Evolutionary conservation across 495 filamentous ascomycete species (phyloP).

Genomic region (Cudoniella acicularis): DNA sequence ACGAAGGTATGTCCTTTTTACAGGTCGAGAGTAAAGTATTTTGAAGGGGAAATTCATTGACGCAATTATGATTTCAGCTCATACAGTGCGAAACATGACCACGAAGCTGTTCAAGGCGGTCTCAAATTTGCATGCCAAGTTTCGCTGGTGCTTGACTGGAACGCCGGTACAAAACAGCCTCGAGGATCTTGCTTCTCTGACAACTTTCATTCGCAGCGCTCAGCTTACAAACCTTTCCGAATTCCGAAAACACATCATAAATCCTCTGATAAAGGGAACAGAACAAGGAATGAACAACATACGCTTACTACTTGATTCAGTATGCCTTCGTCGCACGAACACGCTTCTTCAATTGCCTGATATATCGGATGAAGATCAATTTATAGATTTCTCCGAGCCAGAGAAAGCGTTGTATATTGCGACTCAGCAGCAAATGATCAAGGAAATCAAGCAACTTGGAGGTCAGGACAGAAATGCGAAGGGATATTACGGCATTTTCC

Average conservation of each 20-base stretch:
- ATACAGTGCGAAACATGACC: constrained; percentile 73
- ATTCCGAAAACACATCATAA: constrained; percentile 31
- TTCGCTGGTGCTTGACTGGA: constrained; percentile 79
- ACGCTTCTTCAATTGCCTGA: constrained; percentile 38
- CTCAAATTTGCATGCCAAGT: constrained; percentile 58
- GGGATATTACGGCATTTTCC: constrained; percentile 34
- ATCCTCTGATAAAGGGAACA: constrained; percentile 20
- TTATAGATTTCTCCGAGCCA: constrained; percentile 2
- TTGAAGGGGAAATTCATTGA: not conserved
- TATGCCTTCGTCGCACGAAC: constrained; percentile 36
- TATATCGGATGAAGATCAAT: not conserved
- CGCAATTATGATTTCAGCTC: constrained; percentile 32
- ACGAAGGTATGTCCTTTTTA: constrained; percentile 55
- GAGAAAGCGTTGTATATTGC: constrained; percentile 7
- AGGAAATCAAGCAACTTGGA: not conserved
- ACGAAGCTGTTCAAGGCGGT: constrained; percentile 68
- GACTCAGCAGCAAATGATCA: not conserved
- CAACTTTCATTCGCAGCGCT: constrained; percentile 40
- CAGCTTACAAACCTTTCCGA: constrained; percentile 31
- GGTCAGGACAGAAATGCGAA: constrained; percentile 3
- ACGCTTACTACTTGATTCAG: constrained; percentile 31
- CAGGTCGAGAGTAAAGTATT: not conserved
- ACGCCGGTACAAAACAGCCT: constrained; percentile 63
- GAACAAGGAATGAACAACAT: constrained; percentile 30
- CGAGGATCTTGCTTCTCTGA: constrained; percentile 44